Evolutionary conservation across 176 grass and related monocot genomes (phyloP), one percentile per base, ranked within the genome.

Genomic region (Cenchrus purpureus): DNA sequence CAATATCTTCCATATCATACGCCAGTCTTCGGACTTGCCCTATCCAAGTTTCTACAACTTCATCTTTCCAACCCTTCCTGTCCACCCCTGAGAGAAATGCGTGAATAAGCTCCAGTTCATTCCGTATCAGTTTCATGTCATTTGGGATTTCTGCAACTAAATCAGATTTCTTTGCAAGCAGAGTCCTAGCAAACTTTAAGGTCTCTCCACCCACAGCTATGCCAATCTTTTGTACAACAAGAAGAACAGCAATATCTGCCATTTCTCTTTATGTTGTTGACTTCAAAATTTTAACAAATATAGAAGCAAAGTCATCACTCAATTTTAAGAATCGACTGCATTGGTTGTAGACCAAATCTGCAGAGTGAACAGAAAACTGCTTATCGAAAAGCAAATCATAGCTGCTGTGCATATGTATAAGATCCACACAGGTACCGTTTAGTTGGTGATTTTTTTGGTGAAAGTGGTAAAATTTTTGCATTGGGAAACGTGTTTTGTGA

Each of bases 81-180:
- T 67, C 55, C 58, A 54, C 22, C 82, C 59, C 62, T 45, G 53
- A 19, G 37, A 90, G 37, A 55, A 83, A 90, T 46, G 59, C 64
- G 19, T 90, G 28, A 8, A 90, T 86, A 37, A 90, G 11, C 49
- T 56, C 43, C 65, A 90, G 79, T 66, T 90, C 88, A 48, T 65
- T 22, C 19, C 45, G 48, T 64, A 86, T 77, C 57, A 58, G 56
- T 31, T 71, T 72, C 83, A 90, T 90, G 57, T 75, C 56, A 40
- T 6, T 12, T 13, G 74, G 83, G 37, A 90, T 57, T 20, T 53
- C 32, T 9, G 45, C 14, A 40, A 44, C 1, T 40, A 62, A 49
- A 20, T 59, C 42, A 67, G 54, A 37, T 52, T 85, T 54, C 9
- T 82, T 85, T 74, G 22, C 48, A 44, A 90, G 55, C 40, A 77